phyloP scores from a whole-genome alignment of 1,284 basidiomycete species.

The Malassezia restricta region DNA sequence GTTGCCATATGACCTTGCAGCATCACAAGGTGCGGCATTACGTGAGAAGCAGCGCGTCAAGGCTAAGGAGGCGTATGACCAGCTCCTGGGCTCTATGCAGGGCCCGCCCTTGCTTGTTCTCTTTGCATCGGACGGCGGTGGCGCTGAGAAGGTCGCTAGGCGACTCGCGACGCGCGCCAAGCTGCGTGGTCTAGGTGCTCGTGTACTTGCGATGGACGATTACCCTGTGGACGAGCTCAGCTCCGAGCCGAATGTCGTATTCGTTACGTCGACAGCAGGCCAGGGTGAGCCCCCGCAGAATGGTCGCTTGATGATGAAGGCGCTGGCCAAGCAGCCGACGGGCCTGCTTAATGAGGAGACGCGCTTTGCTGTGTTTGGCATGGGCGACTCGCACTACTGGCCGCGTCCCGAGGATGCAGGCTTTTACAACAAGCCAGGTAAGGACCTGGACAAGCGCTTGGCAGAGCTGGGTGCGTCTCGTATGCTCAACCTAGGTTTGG shows the following conservation, averaged over 20 bases:
- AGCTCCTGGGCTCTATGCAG: conserved; percentile 71
- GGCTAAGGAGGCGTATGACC: conserved; percentile 74
- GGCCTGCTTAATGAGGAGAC: conserved; percentile 21
- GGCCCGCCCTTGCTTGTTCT: conserved; percentile 78
- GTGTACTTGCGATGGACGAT: conserved; percentile 56
- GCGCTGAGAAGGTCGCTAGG: conserved; percentile 90
- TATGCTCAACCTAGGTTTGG: conserved; percentile 55
- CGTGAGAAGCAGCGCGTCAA: conserved; percentile 70
- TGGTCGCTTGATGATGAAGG: conserved; percentile 78
- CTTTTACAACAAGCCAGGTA: conserved; percentile 94
- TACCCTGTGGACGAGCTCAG: conserved; percentile 57
- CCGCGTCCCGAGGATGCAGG: conserved; percentile 87
- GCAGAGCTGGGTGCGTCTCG: conserved; percentile 36
- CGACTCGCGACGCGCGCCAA: conserved; percentile 70
- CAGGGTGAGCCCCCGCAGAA: conserved; percentile 98
- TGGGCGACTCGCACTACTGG: conserved; percentile 99
- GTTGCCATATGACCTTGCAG: conserved; percentile 70
- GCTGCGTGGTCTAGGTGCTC: conserved; percentile 66
- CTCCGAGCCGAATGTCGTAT: conserved; percentile 60
- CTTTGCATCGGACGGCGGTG: conserved; percentile 86
- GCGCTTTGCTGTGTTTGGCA: conserved; percentile 63
- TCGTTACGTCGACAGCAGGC: conserved; percentile 92
- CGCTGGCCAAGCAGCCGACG: conserved; percentile 53
- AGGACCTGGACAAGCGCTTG: conserved; percentile 67
- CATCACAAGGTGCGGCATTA: conserved; percentile 69